These are phyloP conservation scores for Penicillium capsulatum DNA, from an alignment of 2,329 filamentous ascomycete genomes.

Conservation along the genomic window DNA sequence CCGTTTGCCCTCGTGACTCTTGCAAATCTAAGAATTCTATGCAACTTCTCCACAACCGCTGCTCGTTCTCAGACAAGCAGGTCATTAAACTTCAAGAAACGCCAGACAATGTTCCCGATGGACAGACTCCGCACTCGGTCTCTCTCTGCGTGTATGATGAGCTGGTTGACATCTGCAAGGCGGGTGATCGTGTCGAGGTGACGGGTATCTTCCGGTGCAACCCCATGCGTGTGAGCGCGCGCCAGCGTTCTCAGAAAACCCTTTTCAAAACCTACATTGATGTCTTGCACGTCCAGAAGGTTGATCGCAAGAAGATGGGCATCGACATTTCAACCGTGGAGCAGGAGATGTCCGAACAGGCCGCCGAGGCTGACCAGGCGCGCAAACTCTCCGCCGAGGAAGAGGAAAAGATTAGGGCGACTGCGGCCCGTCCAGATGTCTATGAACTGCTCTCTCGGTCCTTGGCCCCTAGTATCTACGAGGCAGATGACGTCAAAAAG, in stretches of 20 bases:
- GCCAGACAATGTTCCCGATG: slow-evolving; percentile 87
- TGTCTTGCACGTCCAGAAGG: slow-evolving; percentile 91
- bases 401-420: slow-evolving; percentile 79
- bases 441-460: slow-evolving; percentile 91
- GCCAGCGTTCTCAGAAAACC: slow-evolving; percentile 86
- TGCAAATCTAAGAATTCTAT: slow-evolving; percentile 90
- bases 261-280: slow-evolving; percentile 98
- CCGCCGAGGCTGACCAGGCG: slow-evolving; percentile 70
- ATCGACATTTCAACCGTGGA: slow-evolving; percentile 86
- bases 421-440: slow-evolving; percentile 74
- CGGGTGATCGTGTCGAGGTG: slow-evolving; percentile 90
- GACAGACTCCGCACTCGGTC: slow-evolving; percentile 95
- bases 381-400: slow-evolving; percentile 82
- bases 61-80: slow-evolving; percentile 92
- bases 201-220: slow-evolving; percentile 97
- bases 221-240: slow-evolving; percentile 87
- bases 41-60: slow-evolving; percentile 97
- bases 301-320: slow-evolving; percentile 90
- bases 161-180: slow-evolving; percentile 95
- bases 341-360: slow-evolving; percentile 70
- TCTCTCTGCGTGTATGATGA: slow-evolving; percentile 96
- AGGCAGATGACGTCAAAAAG: slow-evolving; percentile 99
- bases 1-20: slow-evolving; percentile 74
- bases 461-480: slow-evolving; percentile 89
- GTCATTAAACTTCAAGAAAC: slow-evolving; percentile 98